Conservation (phyloP, 257 asterid genomes). For the Penstemon barbatus region DNA sequence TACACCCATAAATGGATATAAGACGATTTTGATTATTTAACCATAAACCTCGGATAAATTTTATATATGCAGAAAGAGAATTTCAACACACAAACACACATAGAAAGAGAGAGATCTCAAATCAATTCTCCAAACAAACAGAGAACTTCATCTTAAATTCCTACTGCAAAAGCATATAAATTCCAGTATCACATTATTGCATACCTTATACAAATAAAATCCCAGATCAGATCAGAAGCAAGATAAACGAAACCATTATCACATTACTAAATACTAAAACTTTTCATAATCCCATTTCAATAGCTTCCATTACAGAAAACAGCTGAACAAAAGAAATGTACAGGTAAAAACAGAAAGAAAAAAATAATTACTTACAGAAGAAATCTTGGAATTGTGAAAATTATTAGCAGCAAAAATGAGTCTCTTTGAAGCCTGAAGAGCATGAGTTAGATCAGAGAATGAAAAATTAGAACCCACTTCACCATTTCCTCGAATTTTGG, state of each 20-base stretch:
- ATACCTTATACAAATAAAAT: not conserved
- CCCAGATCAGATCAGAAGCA: slow-evolving; percentile 2
- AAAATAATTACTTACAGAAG: slow-evolving; percentile 35
- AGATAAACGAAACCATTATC: not conserved
- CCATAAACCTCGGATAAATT: too few relatives aligned
- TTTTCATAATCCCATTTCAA: slow-evolving; percentile 6
- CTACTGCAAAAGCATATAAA: not conserved
- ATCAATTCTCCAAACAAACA: slow-evolving; percentile 7
- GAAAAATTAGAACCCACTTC: slow-evolving; percentile 42
- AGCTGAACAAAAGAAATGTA: not conserved
- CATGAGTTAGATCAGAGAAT: slow-evolving; percentile 59
- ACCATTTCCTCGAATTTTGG: slow-evolving; percentile 27
- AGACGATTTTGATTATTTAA: too few relatives aligned
- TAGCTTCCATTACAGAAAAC: slow-evolving; percentile 6
- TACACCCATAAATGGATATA: too few relatives aligned
- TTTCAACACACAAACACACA: not conserved
- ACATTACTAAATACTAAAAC: not conserved
- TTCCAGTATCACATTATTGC: not conserved
- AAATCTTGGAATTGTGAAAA: slow-evolving; percentile 39
- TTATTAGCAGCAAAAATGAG: slow-evolving; percentile 52
- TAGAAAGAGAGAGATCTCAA: slow-evolving; percentile 22
- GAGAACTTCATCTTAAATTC: slow-evolving; percentile 3
- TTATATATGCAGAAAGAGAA: not conserved
- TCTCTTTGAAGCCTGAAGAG: slow-evolving; percentile 55
- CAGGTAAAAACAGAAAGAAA: not conserved